Percentiles rank a stretch among this genome's conserved stretches.
These are phyloP conservation scores for Sapria himalayana DNA, from an alignment of 345 rosid species.

Conservation along the genomic window DNA sequence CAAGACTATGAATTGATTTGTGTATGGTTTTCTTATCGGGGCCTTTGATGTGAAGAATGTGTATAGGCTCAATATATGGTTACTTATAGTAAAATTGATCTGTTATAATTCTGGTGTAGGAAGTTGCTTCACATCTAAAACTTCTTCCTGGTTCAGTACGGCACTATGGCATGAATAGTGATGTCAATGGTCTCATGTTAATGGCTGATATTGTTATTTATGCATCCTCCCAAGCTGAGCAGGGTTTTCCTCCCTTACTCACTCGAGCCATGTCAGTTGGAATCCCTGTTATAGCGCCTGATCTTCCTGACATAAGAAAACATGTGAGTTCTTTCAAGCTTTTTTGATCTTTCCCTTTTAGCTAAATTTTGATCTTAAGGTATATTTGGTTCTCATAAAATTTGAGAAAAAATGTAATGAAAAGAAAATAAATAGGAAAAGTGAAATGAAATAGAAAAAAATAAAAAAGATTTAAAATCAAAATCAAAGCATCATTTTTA, in stretches of 20 bases:
- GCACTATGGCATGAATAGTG: constrained; percentile 56
- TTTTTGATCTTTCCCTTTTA: constrained; percentile 7
- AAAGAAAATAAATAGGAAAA: too few species aligned
- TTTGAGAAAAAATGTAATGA: too few species aligned
- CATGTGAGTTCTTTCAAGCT: constrained; percentile 28
- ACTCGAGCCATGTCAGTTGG: constrained; percentile 84
- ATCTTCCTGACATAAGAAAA: constrained; percentile 53
- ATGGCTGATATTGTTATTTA: constrained; percentile 83
- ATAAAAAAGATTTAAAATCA: too few species aligned
- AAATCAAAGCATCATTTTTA: too few species aligned
- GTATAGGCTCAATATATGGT: background rate
- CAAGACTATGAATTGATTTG: too few species aligned
- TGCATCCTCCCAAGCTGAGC: constrained; percentile 89
- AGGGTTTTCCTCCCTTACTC: constrained; percentile 63
- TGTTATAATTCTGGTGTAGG: constrained; percentile 22
- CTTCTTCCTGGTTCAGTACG: constrained; percentile 40
- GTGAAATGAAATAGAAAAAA: too few species aligned
- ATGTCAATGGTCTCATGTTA: constrained; percentile 43
- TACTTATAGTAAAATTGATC: constrained; percentile 3
- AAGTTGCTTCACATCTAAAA: constrained; percentile 58
- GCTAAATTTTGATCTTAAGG: too few species aligned
- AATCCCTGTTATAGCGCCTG: constrained; percentile 54
- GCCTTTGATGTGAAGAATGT: too few species aligned
- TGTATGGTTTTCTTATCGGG: too few species aligned
- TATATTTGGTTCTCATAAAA: too few species aligned